Conservation (phyloP, 2,329 filamentous ascomycete genomes). For the Scytalidium lignicola region DNA sequence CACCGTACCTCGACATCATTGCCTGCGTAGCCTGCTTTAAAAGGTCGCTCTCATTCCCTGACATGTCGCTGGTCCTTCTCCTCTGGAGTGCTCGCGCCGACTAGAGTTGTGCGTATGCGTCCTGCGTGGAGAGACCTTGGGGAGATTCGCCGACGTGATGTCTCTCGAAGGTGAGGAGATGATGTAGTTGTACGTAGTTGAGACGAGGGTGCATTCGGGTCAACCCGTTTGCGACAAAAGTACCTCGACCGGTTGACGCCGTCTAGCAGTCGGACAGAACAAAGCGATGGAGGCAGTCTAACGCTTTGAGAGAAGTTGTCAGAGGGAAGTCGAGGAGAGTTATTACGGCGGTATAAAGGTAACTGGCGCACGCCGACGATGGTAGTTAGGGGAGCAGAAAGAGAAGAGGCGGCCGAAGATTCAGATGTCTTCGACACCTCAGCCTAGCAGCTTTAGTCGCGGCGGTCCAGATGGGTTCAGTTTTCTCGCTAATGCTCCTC, state of each 20-base stretch:
- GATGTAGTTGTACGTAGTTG: neutral
- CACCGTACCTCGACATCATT: slow-evolving; percentile 30
- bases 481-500: neutral
- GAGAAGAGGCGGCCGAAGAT: neutral
- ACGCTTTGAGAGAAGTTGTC: neutral
- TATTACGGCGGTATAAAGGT: neutral
- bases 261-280: neutral
- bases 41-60: slow-evolving; percentile 27
- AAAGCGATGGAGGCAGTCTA: no score
- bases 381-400: slow-evolving; percentile 1
- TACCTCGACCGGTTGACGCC: neutral
- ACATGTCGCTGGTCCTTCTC: slow-evolving; percentile 12
- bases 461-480: neutral
- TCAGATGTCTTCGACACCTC: neutral
- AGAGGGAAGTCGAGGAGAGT: neutral
- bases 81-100: no score
- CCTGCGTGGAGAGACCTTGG: neutral
- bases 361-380: neutral
- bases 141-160: neutral
- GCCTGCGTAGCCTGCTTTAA: slow-evolving; percentile 30
- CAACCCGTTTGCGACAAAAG: neutral
- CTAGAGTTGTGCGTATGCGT: neutral
- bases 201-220: neutral
- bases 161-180: neutral
- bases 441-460: neutral